These are phyloP conservation scores for Penicillium sp. DNA, from an alignment of 2,329 filamentous ascomycete genomes.

Conservation along the genomic window DNA sequence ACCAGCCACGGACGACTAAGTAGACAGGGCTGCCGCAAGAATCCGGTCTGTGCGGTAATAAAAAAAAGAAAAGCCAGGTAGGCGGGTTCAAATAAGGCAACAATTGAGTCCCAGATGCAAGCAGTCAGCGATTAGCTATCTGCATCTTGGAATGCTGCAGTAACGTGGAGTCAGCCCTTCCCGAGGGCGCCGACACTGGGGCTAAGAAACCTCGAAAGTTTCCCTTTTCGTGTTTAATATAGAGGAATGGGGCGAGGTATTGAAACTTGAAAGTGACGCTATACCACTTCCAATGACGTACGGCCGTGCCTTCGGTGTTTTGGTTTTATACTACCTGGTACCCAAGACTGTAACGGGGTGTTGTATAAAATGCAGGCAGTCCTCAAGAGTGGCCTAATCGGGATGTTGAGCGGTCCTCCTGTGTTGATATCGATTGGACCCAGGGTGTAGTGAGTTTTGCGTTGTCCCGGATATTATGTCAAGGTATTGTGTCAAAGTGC, in stretches of 20 bases:
- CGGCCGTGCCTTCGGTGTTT: slow-evolving; percentile 4
- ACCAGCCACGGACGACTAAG: slow-evolving; percentile 32
- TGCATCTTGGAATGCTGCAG: slow-evolving; percentile 42
- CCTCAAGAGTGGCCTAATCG: background rate
- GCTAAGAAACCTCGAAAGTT: slow-evolving; percentile 1
- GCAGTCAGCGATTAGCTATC: slow-evolving; percentile 36
- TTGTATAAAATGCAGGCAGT: background rate
- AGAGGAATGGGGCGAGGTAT: background rate
- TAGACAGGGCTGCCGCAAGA: slow-evolving; percentile 12
- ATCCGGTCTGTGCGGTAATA: slow-evolving; percentile 14
- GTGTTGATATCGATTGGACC: background rate
- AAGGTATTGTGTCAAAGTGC: background rate
- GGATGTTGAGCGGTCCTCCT: background rate
- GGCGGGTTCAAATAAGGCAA: slow-evolving; percentile 19
- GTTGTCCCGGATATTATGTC: background rate
- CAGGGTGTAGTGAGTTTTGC: background rate
- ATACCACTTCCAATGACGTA: slow-evolving; percentile 10
- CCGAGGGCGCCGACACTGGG: slow-evolving; percentile 34
- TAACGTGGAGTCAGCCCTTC: slow-evolving; percentile 38
- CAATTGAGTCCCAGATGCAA: slow-evolving; percentile 36
- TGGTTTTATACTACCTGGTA: slow-evolving; percentile 4
- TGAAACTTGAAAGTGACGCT: slow-evolving; percentile 1
- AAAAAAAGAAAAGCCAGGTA: slow-evolving; percentile 15
- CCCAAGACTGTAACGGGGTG: slow-evolving; percentile 3
- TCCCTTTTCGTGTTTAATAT: background rate